phyloP scores from a whole-genome alignment of 2,329 filamentous ascomycete genomes.

The Fusarium sacchari region DNA sequence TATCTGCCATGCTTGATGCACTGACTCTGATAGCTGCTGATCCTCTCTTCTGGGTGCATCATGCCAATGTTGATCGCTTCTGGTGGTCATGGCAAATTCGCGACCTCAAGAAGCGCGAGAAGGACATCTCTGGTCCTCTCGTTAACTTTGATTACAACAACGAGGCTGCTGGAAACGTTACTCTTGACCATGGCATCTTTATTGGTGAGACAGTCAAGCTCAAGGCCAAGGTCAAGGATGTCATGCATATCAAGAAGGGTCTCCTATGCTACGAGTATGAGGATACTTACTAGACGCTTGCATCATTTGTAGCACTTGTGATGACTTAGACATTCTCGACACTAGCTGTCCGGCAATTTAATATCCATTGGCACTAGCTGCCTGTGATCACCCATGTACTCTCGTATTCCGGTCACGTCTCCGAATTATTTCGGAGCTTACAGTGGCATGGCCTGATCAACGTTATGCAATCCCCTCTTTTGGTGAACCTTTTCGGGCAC shows the following conservation, averaged over 20 bases:
- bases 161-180: constrained; percentile 7
- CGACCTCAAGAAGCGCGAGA: constrained; percentile 8
- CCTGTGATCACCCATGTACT: background rate
- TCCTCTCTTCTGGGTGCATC: constrained; percentile 45
- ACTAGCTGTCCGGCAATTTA: background rate
- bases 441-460: background rate
- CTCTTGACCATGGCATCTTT: background rate
- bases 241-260: constrained; percentile 24
- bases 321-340: background rate
- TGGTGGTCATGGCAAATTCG: constrained; percentile 40
- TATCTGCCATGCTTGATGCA: accelerated
- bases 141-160: constrained; percentile 29
- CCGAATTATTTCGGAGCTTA: background rate
- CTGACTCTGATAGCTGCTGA: constrained; percentile 26
- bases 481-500: background rate
- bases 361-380: background rate
- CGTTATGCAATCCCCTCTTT: background rate
- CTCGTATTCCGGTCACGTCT: background rate
- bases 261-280: constrained; percentile 21
- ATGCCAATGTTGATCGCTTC: constrained; percentile 43
- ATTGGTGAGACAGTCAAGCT: constrained; percentile 11
- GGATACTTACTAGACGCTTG: background rate
- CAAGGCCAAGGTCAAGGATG: constrained; percentile 12
- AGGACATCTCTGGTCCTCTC: constrained; percentile 23
- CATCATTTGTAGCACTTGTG: background rate